Evolutionary conservation across 495 filamentous ascomycete genomes (phyloP), one percentile per base, ranked within the genome.

Genomic region (Penicillium nucicola): DNA sequence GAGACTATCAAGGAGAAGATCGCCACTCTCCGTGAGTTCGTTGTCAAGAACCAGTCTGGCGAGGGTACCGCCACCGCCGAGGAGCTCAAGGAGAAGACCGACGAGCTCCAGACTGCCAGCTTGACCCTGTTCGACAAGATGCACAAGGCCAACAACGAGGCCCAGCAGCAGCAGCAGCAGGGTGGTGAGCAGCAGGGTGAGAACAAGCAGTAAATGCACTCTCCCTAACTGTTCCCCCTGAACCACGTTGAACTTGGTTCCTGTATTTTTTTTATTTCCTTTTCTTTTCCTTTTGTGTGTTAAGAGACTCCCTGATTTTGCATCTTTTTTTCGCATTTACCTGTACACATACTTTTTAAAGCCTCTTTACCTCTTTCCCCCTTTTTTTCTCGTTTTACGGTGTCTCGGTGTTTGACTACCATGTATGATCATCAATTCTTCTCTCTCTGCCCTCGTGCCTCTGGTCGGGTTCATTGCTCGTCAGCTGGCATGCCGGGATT

Each of bases 91-190:
- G 84, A 88, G 77, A 96, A 97, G 88, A 92, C 86, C 53, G 95
- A 97, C 55, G 93, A 97, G 74, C 84, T 98, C 60, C 95, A 97
- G 76, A 89, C 84, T 65, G 90, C 93, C 51, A 92, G 88, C 76
- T 80, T 98, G 77, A 95, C 86, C 70, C 84, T 97, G 57, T 98
- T 98, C 74, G 93, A 97, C 79, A 96, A 98, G 87, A 96, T 98
- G 90, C 93, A 98, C 85, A 95, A 95, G 81, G 90, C 95, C 42
- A 83, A 89, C 56, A 61, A 71, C 56, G 89, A 92, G 79, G 80
- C 88, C 70, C 81, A 69, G 73, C 82, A 45, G 31, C 45, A 71
- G 67, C 75, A 75, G 68, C 62, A 69, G 50, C 72, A 75, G 61
- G 65, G 63, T 47, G 69, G 71, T 57, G 86, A 92, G 74, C 62